phyloP scores from a whole-genome alignment of 1,284 basidiomycete genomes.

The Puccinia coronata region DNA sequence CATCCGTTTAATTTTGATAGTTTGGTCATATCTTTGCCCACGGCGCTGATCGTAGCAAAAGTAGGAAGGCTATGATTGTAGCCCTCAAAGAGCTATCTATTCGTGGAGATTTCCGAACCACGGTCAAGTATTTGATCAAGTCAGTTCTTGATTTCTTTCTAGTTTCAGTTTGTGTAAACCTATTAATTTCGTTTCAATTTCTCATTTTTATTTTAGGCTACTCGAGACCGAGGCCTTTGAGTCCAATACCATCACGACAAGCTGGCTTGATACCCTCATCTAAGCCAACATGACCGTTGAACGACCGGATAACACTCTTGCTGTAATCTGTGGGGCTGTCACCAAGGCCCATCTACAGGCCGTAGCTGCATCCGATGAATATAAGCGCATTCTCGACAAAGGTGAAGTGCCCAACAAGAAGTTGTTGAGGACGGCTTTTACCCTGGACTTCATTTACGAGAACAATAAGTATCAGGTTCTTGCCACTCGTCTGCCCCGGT shows the following conservation, averaged over 20 bases:
- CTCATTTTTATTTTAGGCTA: slow-evolving; percentile 73
- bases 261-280: slow-evolving; percentile 97
- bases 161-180: not conserved
- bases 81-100: slow-evolving; percentile 98
- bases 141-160: not conserved
- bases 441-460: slow-evolving; percentile 92
- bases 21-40: slow-evolving; percentile 99
- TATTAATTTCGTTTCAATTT: not conserved
- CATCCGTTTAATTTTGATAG: slow-evolving; percentile 63
- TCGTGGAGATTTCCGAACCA: slow-evolving; percentile 97
- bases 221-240: slow-evolving; percentile 95
- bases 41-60: slow-evolving; percentile 91
- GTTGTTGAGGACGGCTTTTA: slow-evolving; percentile 93
- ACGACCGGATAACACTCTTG: slow-evolving; percentile 84
- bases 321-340: slow-evolving; percentile 95
- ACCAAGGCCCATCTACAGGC: slow-evolving; percentile 89
- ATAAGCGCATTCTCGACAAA: slow-evolving; percentile 94
- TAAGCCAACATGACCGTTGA: slow-evolving; percentile 93
- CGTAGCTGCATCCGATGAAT: slow-evolving; percentile 86
- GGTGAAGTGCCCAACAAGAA: slow-evolving; percentile 95
- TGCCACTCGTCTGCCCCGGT: slow-evolving; percentile 83
- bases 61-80: slow-evolving; percentile 98
- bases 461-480: slow-evolving; percentile 94
- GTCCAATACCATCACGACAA: slow-evolving; percentile 96
- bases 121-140: slow-evolving; percentile 77